Evolutionary conservation across 345 rosid species (phyloP).

Genomic region (Cardamine chenopodiifolia): DNA sequence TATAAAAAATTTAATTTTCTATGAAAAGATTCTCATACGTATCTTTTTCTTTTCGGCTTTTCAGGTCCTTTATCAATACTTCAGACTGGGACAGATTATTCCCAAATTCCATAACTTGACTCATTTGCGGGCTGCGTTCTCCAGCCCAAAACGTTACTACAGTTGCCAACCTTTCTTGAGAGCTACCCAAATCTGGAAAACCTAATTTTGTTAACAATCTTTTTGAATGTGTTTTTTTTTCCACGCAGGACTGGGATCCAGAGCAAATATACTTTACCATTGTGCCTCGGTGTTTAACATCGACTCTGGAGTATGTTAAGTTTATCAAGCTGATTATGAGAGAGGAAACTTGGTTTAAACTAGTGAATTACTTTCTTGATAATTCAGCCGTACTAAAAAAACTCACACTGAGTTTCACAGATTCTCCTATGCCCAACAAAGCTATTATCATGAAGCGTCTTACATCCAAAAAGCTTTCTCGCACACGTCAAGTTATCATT

Average conservation of each 20-base stretch:
- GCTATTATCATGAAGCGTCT: background rate
- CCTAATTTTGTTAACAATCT: too few species aligned
- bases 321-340: background rate
- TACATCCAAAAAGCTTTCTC: slow-evolving; percentile 1
- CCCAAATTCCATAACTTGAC: too few species aligned
- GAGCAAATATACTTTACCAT: background rate
- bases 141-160: too few species aligned
- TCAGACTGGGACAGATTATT: too few species aligned
- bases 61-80: too few species aligned
- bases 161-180: too few species aligned
- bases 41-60: too few species aligned
- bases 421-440: background rate
- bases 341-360: background rate
- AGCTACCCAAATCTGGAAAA: too few species aligned
- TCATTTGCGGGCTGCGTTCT: too few species aligned
- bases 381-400: slow-evolving; percentile 2
- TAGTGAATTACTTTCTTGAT: slow-evolving; percentile 12
- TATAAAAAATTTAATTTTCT: too few species aligned
- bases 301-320: slow-evolving; percentile 2
- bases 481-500: background rate
- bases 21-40: too few species aligned
- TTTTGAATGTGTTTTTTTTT: too few species aligned
- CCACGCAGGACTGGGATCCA: background rate
- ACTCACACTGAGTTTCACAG: background rate
- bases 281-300: slow-evolving; percentile 13